Conservation (phyloP, 768 basidiomycete genomes). For the Lyophyllum atratum region DNA sequence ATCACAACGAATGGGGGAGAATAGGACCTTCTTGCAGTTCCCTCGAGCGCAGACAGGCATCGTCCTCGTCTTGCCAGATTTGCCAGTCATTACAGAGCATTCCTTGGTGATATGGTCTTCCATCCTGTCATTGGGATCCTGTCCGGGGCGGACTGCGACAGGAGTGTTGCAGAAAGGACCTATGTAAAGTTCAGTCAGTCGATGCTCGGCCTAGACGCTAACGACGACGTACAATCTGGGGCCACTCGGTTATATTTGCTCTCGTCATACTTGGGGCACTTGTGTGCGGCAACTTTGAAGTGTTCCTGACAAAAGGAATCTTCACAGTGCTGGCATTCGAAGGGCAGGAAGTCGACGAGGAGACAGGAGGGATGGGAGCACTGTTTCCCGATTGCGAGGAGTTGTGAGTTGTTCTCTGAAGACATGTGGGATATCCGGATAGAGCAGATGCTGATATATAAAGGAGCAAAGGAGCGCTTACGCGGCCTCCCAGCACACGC, state of each 20-base stretch:
- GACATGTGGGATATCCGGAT: conserved; percentile 18
- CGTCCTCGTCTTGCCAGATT: conserved; percentile 41
- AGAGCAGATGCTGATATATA: conserved; percentile 9
- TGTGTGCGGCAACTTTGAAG: conserved; percentile 68
- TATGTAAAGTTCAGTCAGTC: conserved; percentile 24
- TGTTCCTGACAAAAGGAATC: conserved; percentile 77
- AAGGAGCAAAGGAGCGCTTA: conserved; percentile 19
- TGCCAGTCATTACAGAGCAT: conserved; percentile 72
- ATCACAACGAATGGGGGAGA: conserved; percentile 72
- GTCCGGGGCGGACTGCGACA: conserved; percentile 72
- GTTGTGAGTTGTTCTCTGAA: conserved; percentile 48
- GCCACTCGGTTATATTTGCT: conserved; percentile 72
- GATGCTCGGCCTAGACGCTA: not conserved
- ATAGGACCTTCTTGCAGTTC: conserved; percentile 73
- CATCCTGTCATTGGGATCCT: conserved; percentile 83
- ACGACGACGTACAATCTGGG: conserved; percentile 59
- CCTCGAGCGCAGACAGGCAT: conserved; percentile 59
- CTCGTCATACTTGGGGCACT: conserved; percentile 72
- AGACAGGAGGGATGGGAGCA: conserved; percentile 68
- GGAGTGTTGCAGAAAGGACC: conserved; percentile 80
- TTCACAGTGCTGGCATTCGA: conserved; percentile 83
- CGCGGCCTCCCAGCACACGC: conserved; percentile 22
- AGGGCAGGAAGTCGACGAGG: conserved; percentile 82
- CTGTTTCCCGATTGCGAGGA: conserved; percentile 70
- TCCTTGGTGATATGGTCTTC: conserved; percentile 69